Evolutionary conservation across 805 yeast genomes (phyloP).

Genomic region (Blastobotrys peoriensis): DNA sequence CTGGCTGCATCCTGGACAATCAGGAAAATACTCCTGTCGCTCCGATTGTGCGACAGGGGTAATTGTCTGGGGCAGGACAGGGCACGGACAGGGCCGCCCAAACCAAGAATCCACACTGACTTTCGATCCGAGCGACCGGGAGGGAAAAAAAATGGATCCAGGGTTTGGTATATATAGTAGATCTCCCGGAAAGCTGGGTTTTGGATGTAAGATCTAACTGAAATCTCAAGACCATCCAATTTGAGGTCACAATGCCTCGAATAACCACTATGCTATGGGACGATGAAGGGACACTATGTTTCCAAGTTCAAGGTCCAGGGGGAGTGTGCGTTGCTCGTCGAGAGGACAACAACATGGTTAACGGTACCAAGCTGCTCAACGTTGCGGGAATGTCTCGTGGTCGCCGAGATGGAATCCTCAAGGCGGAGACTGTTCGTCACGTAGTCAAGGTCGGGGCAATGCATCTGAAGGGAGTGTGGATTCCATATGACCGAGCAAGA

Average conservation of each 20-base stretch:
- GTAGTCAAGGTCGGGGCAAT: conserved; percentile 82
- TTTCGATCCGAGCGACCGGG: no score
- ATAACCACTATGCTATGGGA: conserved; percentile 90
- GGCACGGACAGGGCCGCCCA: no score
- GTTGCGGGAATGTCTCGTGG: conserved; percentile 88
- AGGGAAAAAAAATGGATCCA: not conserved
- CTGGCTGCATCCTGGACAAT: not conserved
- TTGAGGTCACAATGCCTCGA: conserved; percentile 31
- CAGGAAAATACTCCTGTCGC: not conserved
- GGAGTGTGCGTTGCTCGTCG: conserved; percentile 76
- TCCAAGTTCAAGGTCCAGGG: conserved; percentile 71
- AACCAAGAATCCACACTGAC: no score
- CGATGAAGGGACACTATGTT: conserved; percentile 77
- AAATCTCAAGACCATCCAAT: not conserved
- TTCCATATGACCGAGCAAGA: conserved; percentile 76
- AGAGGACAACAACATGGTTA: conserved; percentile 79
- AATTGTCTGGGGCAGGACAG: not conserved
- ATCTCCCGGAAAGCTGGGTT: not conserved
- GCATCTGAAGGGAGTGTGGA: conserved; percentile 89
- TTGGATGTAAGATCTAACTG: not conserved
- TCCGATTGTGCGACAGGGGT: not conserved
- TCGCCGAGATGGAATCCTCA: conserved; percentile 75
- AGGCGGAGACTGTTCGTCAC: conserved; percentile 68
- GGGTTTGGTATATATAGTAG: not conserved
- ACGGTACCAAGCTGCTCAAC: conserved; percentile 75